Conservation (phyloP, 2,329 filamentous ascomycete genomes). For the Coniochaeta hoffmannii region DNA sequence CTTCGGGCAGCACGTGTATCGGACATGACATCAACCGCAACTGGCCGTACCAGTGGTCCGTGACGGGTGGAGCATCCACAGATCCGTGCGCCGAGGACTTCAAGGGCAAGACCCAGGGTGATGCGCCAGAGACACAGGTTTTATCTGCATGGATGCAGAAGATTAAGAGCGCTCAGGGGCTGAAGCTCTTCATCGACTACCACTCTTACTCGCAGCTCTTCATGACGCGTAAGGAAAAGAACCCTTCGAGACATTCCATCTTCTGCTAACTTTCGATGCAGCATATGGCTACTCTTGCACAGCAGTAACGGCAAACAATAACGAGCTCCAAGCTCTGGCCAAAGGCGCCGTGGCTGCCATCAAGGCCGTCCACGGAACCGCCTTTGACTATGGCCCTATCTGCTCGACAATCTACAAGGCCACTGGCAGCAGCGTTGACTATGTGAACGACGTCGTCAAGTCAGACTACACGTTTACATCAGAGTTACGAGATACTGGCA, state of each 20-base stretch:
- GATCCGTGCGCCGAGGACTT: constrained; percentile 36
- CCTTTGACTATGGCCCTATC: constrained; percentile 40
- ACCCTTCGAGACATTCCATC: constrained; percentile 31
- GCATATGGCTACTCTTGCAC: constrained; percentile 55
- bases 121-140: constrained; percentile 42
- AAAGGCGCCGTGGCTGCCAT: constrained; percentile 43
- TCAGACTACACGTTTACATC: constrained; percentile 33
- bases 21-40: constrained; percentile 50
- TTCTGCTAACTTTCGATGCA: too few species aligned
- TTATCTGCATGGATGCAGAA: constrained; percentile 30
- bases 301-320: constrained; percentile 34
- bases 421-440: constrained; percentile 37
- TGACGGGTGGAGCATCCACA: constrained; percentile 34
- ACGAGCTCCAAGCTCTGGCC: constrained; percentile 41
- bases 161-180: constrained; percentile 31
- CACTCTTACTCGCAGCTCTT: constrained; percentile 58
- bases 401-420: constrained; percentile 57
- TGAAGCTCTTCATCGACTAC: constrained; percentile 58
- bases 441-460: constrained; percentile 31
- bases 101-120: constrained; percentile 26
- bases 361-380: constrained; percentile 28
- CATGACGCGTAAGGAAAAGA: constrained; percentile 56
- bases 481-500: constrained; percentile 30
- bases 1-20: constrained; percentile 29
- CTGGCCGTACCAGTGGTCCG: constrained; percentile 36